Conservation (phyloP, 345 rosid species). For the Schrenkiella parvula region DNA sequence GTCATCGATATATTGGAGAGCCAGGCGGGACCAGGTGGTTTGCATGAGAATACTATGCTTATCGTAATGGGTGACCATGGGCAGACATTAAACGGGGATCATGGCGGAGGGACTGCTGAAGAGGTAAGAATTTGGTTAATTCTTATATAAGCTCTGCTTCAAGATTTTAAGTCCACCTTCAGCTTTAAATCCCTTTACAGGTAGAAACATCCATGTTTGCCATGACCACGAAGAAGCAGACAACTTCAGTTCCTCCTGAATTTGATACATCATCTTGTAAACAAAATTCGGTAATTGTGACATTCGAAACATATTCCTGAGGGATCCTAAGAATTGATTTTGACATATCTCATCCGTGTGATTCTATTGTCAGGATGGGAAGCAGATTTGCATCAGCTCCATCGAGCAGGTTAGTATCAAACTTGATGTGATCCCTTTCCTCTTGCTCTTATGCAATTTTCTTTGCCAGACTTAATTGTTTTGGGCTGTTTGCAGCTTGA, state of each 20-base stretch:
- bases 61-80: constrained; percentile 99
- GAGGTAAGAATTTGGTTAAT: constrained; percentile 50
- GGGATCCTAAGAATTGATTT: not conserved
- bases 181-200: constrained; percentile 39
- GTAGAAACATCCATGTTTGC: constrained; percentile 91
- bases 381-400: constrained; percentile 56
- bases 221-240: constrained; percentile 72
- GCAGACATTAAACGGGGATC: constrained; percentile 95
- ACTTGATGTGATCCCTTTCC: constrained; percentile 13
- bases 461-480: not conserved
- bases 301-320: not conserved
- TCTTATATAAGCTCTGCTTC: constrained; percentile 14
- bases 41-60: constrained; percentile 80
- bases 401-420: constrained; percentile 66
- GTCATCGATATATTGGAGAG: constrained; percentile 54
- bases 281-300: constrained; percentile 45
- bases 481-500: constrained; percentile 63
- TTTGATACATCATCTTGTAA: constrained; percentile 63
- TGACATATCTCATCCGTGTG: not conserved
- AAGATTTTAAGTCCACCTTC: constrained; percentile 13
- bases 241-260: constrained; percentile 53
- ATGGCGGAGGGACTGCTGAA: constrained; percentile 96
- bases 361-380: constrained; percentile 49
- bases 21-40: constrained; percentile 71
- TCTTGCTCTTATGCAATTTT: not conserved